phyloP scores from a whole-genome alignment of 176 grass and related monocot species.

The Hordeum marinum region DNA sequence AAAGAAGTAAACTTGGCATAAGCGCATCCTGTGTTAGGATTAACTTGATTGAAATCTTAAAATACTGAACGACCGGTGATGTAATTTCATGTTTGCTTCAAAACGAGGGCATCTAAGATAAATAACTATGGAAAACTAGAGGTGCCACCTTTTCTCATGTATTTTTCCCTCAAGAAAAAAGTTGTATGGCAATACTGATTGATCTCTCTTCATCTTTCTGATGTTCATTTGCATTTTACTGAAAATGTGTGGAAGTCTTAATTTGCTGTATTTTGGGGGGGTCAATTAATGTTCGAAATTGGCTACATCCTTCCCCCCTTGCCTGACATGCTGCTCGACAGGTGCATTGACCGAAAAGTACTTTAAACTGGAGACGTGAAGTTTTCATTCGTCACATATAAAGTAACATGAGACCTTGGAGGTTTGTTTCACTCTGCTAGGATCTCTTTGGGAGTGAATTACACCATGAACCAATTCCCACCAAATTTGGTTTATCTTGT shows the following conservation, averaged over 20 bases:
- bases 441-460: background rate
- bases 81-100: conserved; percentile 11
- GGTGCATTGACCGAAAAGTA: background rate
- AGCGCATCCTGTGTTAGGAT: background rate
- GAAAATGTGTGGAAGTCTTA: background rate
- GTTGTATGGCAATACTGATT: background rate
- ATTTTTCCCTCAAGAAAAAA: background rate
- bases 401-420: background rate
- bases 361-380: background rate
- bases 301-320: background rate
- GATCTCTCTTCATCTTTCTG: background rate
- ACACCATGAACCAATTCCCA: background rate
- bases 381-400: background rate
- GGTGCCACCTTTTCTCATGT: background rate
- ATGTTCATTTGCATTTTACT: background rate
- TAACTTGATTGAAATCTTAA: background rate
- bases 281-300: background rate
- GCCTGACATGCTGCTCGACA: background rate
- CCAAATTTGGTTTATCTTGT: background rate
- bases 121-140: background rate
- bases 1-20: background rate
- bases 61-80: background rate
- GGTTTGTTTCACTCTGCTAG: background rate
- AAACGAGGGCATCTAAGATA: background rate
- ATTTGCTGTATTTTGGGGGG: background rate